Evolutionary conservation across 352 stramenopile genomes (phyloP).

Genomic region (Phytopythium cucurbitacearum): DNA sequence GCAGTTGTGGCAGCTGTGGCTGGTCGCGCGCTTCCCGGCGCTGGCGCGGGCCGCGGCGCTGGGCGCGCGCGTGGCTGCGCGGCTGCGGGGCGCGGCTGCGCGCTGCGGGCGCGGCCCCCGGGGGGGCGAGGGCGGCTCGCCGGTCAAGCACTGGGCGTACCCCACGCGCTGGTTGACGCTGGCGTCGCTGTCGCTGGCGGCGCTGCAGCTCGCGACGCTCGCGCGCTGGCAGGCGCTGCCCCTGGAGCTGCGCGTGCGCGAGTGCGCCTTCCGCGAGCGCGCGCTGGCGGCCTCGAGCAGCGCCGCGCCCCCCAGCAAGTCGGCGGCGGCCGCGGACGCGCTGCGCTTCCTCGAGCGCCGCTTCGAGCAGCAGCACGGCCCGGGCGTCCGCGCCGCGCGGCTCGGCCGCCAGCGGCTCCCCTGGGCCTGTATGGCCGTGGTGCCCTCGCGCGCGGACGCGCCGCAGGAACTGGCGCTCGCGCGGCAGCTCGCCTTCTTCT

Average conservation of each 20-base stretch:
- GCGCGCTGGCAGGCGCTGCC: conserved; percentile 42
- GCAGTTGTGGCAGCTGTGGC: conserved; percentile 16
- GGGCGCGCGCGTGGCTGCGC: not conserved
- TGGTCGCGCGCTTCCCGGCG: not conserved
- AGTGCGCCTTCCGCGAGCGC: conserved; percentile 61
- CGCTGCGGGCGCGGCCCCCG: conserved; percentile 13
- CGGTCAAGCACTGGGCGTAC: conserved; percentile 62
- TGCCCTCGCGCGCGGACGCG: conserved; percentile 26
- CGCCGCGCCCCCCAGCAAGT: conserved; percentile 11
- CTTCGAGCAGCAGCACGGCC: conserved; percentile 54
- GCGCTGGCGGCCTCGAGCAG: conserved; percentile 28
- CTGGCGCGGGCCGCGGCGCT: not conserved
- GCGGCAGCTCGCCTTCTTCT: conserved; percentile 43
- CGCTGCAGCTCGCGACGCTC: conserved; percentile 41
- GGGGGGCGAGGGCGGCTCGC: conserved; percentile 12
- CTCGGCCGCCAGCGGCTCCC: conserved; percentile 27
- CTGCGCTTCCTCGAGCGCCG: conserved; percentile 52
- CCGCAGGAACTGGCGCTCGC: conserved; percentile 27
- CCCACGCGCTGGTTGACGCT: conserved; percentile 64
- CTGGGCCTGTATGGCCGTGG: conserved; percentile 60
- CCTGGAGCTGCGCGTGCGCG: conserved; percentile 52
- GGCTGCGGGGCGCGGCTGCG: conserved; percentile 6
- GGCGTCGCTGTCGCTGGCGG: conserved; percentile 40
- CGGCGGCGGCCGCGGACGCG: conserved; percentile 17
- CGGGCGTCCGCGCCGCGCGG: conserved; percentile 16